These are phyloP conservation scores for Hygrophorus pudorinus DNA, from an alignment of 768 basidiomycete genomes.

Conservation along the genomic window DNA sequence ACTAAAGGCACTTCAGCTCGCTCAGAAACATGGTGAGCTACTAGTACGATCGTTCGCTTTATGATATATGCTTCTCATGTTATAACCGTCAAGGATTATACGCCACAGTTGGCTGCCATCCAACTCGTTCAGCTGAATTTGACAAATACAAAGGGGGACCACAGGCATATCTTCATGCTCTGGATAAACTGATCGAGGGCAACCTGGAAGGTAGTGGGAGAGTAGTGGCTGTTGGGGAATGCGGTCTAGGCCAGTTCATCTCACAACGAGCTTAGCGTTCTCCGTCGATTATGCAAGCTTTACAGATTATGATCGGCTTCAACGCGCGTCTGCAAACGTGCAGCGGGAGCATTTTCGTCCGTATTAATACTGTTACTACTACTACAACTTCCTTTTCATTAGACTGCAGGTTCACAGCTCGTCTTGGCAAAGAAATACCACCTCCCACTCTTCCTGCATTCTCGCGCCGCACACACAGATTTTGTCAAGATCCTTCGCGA, in stretches of 20 bases:
- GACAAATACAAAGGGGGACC: slow-evolving; percentile 45
- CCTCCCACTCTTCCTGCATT: slow-evolving; percentile 76
- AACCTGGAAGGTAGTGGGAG: slow-evolving; percentile 45
- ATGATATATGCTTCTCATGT: background rate
- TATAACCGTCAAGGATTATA: slow-evolving; percentile 37
- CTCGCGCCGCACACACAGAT: slow-evolving; percentile 64
- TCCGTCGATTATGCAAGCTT: background rate
- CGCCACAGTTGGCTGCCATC: slow-evolving; percentile 74
- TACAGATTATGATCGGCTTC: slow-evolving; percentile 68
- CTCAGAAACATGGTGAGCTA: slow-evolving; percentile 40
- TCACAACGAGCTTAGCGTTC: background rate
- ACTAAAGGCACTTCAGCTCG: slow-evolving; percentile 46
- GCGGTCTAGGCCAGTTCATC: slow-evolving; percentile 51
- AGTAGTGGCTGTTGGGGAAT: slow-evolving; percentile 69
- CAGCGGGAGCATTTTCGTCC: slow-evolving; percentile 58
- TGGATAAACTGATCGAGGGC: slow-evolving; percentile 43
- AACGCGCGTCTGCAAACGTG: slow-evolving; percentile 47
- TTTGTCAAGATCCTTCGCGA: slow-evolving; percentile 55
- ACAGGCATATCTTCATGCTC: slow-evolving; percentile 47
- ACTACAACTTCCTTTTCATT: background rate
- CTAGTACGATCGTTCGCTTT: background rate
- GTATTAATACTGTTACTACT: slow-evolving; percentile 14
- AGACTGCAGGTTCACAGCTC: slow-evolving; percentile 40
- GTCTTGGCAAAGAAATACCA: slow-evolving; percentile 56
- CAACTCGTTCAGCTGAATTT: slow-evolving; percentile 65